Base-by-base conservation (phyloP, 2,329 filamentous ascomycete genomes). In the Botryosphaeria agaves region DNA sequence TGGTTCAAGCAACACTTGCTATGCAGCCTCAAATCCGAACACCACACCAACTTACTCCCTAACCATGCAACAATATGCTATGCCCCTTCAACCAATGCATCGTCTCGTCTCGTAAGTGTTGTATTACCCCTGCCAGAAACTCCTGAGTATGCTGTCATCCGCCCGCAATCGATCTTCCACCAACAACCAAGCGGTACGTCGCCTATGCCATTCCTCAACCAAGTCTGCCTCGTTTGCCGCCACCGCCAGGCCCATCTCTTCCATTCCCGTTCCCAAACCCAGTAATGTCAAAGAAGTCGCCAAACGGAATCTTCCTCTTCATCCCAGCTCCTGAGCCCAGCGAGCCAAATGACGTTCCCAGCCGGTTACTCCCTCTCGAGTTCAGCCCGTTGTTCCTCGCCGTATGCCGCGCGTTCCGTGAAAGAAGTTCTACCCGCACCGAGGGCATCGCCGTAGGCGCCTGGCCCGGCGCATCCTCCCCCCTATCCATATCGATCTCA, bases 271-370 rank as follows among this genome's bases (percentile, higher is more conserved):
- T 61, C 18, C 65, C 65, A 30, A 78, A 49, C 38, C 69, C 72
- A 31, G 71, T 69, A 5, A 79, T 57, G 44, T 82, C 77, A 46
- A 84, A 84, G 32, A 83, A 73, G 44, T 85, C 79, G 15, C 72
- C 69, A 43, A 80, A 67, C 41, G 79, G 76, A 41, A 81, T 65
- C 42, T 77, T 69, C 25, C 79, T 66, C 51, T 87, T 87, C 41
- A 72, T 65, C 2, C 79, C 79, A 6, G 76, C 69, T 5, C 70
- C 72, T 34, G 66, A 65, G 4, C 72, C 72, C 6, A 80, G 54
- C 24, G 52, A 54, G 26, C 58, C 47, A 21, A 55, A 49, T 9
- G 49, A 31, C 7, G 38, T 54, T 42, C 42, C 47, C 37, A 30
- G 46, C 41, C 26, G 48, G 41, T 31, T 41, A 19, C 37, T 33